Base-by-base conservation (phyloP, 2,329 filamentous ascomycete genomes). In the Calonectria montana region DNA sequence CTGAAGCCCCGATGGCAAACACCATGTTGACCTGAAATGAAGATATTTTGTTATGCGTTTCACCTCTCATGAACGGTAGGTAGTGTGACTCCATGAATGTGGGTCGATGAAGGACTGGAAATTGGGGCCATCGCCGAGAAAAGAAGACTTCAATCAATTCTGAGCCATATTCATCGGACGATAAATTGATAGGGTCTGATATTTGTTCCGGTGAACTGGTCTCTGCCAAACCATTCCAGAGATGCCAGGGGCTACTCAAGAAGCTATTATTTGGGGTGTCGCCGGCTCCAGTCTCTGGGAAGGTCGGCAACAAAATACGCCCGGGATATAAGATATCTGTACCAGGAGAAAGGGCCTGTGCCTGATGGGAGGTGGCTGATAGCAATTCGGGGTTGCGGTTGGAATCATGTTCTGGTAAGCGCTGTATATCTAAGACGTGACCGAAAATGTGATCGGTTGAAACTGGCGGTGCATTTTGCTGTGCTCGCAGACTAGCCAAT, bases 1-100 rank as follows among this genome's bases (percentile, higher is more conserved):
- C 75, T 0, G 76, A 76, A 1, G 76, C 76, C 1, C 74, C 76
- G 9, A 77, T 76, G 2, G 76, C 76, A 23, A 77, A 73, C 2
- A 77, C 76, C 71, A 78, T 77, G 4, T 77, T 75, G 1, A 76
- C 74, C 18, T 76, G 74, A 13, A 78, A 77, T 1, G 74, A 62
- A 0, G 76, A 75, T 1, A 77, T 7, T 15, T 45, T 72, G 37
- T 61, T 53, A 13, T 29, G 27, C 1, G 69, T 4, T 7, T 76
- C 65, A 0, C 73, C 69, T 1, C 68, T 71, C 3, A 59, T 64
- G 10, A 75, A 77, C 0, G 76, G 76, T 13, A 76, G 61, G 6
- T 71, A 77, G n/a, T 77, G 71, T 2, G 70, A 57, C 0, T 77
- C 76, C 70, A 77, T 77, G 4, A 77, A 77, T 0, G 76, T 75